Base-by-base conservation (phyloP, 306 rosid species). In the Glycyrrhiza uralensis region DNA sequence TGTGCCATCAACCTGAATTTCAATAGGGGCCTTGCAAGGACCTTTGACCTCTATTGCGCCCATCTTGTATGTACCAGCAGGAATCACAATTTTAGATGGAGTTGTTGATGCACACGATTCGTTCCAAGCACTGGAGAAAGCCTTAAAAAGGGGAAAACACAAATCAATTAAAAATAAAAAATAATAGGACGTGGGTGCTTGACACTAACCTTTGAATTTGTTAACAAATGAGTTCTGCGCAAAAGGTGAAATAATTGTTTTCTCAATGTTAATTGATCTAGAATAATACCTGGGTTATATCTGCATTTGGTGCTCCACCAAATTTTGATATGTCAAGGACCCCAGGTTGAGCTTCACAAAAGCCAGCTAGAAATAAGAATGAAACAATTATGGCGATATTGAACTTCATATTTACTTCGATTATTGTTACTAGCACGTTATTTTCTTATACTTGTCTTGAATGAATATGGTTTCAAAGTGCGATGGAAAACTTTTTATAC, bases 11-110 rank as follows among this genome's bases (percentile, higher is more conserved):
- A 71, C 44, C 39, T 71, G 54, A 15, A 71, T 1, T 55, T 41
- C 66, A 39, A 71, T 26, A 9, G 76, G 76, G 1, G 76, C 42
- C 42, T 71, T 71, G 32, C 76, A 71, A 14, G 66, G 76, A 55
- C 76, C 76, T 12, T 0, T 70, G 2, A 71, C n/a, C 9, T 55
- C 54, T 10, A 55, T 1, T 39, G 41, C 55, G 6, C 1, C 6
- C 66, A 71, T 26, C 7, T 28, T 26, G 44, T 71, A 71, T 55
- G 44, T 38, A 2, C 55, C 66, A 0, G 1, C 28, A 2, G 76
- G 66, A 39, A 71, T 71, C 66, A 56, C 1, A 5, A 71, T 55
- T 26, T 71, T 71, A 1, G 5, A 12, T 5, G 39, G 1, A 14
- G 42, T n/a, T 2, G 55, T 24, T 54, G 75, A 55, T 54, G 54